Base-by-base conservation (phyloP, 129 eudicot genomes). In the Artemisia annua region DNA sequence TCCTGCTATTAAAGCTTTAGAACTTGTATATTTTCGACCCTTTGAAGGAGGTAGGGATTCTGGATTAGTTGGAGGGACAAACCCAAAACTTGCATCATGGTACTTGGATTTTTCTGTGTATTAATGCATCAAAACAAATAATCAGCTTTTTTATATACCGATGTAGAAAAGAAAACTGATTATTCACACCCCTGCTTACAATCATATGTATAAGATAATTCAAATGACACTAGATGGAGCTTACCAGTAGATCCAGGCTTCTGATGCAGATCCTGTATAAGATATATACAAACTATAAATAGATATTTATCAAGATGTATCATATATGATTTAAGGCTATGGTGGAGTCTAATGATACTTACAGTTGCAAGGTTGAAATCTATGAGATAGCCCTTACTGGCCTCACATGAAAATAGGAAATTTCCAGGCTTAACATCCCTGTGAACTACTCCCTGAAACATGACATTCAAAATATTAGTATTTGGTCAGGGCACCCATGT, bases 351-450 rank as follows among this genome's bases (percentile, higher is more conserved):
- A 63, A n/a, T n/a, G 69, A 13, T 43, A 64, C 69, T 86, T 72
- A 95, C 99, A 89, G 87, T 73, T 30, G 99, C 99, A 63, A 95
- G 96, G 80, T 95, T 95, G 73, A 95, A 95, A 85, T 95, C 99
- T 75, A 95, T 91, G 80, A 95, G 87, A 82, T 81, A 91, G 13
- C 99, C 99, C 68, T 85, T 91, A 28, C 72, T 76, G 67, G 70
- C 53, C 70, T 83, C 87, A 48, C 88, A 69, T 20, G 96, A 91
- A 73, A 86, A 95, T 65, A 95, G 96, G 52, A 95, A 95, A 82
- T 95, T 95, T 28, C 99, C 99, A 75, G 99, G 99, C 81, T 95
- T 95, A 69, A 95, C 96, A 81, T 95, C 99, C 79, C 99, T 95
- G 78, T 95, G 99, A 78, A 86, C 86, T 80, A 95, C 89, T 44